Evolutionary conservation across 2,329 filamentous ascomycete species (phyloP), one percentile per base, ranked within the genome.

Genomic region (Lasiodiplodia sp.): DNA sequence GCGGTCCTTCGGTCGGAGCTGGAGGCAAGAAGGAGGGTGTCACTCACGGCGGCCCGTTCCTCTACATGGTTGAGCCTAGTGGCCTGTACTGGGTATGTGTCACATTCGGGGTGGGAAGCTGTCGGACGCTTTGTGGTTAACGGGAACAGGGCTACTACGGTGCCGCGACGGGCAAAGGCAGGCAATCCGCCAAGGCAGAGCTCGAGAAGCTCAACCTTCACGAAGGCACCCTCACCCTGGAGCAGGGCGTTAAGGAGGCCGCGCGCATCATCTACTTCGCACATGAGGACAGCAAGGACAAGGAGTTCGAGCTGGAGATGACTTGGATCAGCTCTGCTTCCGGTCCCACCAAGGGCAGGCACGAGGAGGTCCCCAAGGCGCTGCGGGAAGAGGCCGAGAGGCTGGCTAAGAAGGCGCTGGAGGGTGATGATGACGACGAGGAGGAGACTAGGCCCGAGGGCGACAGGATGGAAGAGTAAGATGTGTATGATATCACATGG

Each of bases 271-370:
- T 99, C 82, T 96, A 97, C 80, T 89, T 97, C 70, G 94, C 95
- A 60, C 96, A 99, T 79, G 96, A 98, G 81, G 96, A 99, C 81
- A 98, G 95, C 86, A 98, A 98, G 85, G 96, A 98, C 84, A 99
- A 99, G 86, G 96, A 98, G 73, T 99, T 98, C 77, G 96, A 99
- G 88, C 86, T 99, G 70, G 96, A 99, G 85, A 96, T 99, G 94
- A 97, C 93, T 69, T 99, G 96, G 96, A 92, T 98, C 80, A 97
- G 94, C 81, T 88, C 87, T 66, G 82, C 89, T 58, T 88, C 92
- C 72, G 95, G 94, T 5, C 94, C 94, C 44, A 98, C 94, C 71
- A 95, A 96, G 84, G 96, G 96, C 71, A 89, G 91, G 75, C 96
- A 99, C 79, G 87, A 95, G 81, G 93, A 97, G 82, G 96, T 99